A percentile compares a stretch with the other conserved stretches of the same genome.
phyloP scores from a whole-genome alignment of 2,329 filamentous ascomycete genomes.

The Penicillium sp. region DNA sequence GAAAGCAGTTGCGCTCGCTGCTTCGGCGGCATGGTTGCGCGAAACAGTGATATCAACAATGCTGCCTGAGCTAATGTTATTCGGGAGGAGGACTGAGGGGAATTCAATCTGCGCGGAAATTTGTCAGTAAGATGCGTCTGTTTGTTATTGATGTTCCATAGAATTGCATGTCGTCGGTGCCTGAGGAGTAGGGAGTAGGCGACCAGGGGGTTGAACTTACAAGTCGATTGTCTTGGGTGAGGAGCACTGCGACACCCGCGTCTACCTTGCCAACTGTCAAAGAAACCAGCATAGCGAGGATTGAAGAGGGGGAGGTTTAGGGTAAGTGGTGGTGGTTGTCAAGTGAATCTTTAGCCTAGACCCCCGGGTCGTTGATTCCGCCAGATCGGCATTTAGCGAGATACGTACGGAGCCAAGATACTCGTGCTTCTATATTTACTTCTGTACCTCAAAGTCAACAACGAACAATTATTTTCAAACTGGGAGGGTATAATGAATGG shows the following conservation, averaged over 20 bases:
- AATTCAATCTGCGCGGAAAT: constrained; percentile 77
- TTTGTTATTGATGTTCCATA: neutral
- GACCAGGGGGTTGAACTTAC: constrained; percentile 54
- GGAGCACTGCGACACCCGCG: constrained; percentile 91
- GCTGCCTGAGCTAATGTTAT: constrained; percentile 90
- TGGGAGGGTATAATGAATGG: neutral
- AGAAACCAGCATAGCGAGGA: constrained; percentile 78
- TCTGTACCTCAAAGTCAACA: constrained; percentile 1
- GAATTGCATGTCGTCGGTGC: constrained; percentile 6
- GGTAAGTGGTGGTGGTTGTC: constrained; percentile 12
- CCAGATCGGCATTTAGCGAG: constrained; percentile 36
- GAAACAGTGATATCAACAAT: constrained; percentile 97
- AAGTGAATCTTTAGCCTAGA: constrained; percentile 16
- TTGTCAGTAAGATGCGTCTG: neutral
- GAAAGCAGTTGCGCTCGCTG: constrained; percentile 72
- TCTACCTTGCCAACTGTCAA: constrained; percentile 99
- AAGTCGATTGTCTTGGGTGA: constrained; percentile 94
- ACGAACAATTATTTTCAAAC: neutral
- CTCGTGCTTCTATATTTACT: constrained; percentile 20
- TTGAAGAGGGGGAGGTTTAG: constrained; percentile 1
- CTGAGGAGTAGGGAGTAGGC: constrained; percentile 7
- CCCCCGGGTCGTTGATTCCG: constrained; percentile 21
- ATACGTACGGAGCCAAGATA: constrained; percentile 19
- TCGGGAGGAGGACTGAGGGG: constrained; percentile 91
- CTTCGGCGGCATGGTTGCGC: constrained; percentile 78